A percentile compares a stretch with the other conserved stretches of the same genome.
phyloP scores from a whole-genome alignment of 2,329 filamentous ascomycete genomes.

The Aspergillus uvarum region DNA sequence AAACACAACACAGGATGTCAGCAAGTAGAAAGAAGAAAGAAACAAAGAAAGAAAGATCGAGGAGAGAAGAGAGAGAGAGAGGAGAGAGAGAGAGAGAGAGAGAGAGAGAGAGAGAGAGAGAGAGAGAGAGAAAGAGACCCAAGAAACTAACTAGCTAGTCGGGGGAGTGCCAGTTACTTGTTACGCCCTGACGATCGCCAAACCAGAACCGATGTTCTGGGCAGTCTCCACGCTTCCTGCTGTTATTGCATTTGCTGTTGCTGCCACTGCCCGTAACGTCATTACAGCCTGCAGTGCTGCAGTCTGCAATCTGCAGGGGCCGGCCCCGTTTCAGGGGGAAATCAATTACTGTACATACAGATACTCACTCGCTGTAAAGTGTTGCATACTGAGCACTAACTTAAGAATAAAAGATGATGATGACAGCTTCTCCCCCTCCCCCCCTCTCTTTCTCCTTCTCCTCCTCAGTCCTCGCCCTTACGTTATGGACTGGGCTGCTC shows the following conservation, averaged over 20 bases:
- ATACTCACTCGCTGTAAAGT: background rate
- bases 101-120: conserved; percentile 1
- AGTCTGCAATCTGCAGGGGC: background rate
- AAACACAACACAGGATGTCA: background rate
- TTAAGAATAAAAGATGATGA: background rate
- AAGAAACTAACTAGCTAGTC: background rate
- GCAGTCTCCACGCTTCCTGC: conserved; percentile 16
- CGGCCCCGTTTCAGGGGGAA: conserved; percentile 5
- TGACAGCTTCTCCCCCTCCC: background rate
- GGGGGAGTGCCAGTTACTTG: conserved; percentile 4
- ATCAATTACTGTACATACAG: conserved; percentile 1
- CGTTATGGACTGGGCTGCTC: background rate
- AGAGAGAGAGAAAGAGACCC: background rate
- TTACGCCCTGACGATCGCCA: conserved; percentile 24
- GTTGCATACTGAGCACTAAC: too few species aligned
- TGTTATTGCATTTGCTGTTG: background rate
- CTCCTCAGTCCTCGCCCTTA: background rate
- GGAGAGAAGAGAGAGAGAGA: background rate
- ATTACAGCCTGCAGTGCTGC: conserved; percentile 5
- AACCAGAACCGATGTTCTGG: conserved; percentile 18
- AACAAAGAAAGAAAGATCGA: background rate
- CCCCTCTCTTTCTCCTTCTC: too few species aligned
- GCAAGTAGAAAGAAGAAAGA: background rate
- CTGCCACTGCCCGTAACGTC: conserved; percentile 3
- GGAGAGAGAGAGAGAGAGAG: background rate